These are phyloP conservation scores for Actinomortierella ambigua DNA, from an alignment of 371 early-diverging fungal species.

Conservation along the genomic window DNA sequence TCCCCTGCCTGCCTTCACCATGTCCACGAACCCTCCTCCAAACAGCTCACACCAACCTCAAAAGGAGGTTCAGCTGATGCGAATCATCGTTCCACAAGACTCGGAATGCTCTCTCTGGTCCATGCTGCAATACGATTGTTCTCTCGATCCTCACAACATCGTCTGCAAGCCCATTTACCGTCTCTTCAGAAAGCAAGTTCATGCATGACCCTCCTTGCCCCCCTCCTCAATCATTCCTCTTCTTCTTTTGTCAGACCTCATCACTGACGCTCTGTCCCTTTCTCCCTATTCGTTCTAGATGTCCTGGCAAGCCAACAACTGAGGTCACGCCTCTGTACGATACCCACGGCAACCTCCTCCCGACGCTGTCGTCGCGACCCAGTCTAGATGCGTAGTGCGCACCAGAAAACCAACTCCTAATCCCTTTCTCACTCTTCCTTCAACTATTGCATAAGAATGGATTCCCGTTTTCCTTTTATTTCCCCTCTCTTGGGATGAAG, in stretches of 20 bases:
- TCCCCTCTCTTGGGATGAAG: no score
- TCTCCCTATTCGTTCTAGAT: conserved; percentile 12
- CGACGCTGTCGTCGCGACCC: no score
- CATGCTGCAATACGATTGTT: conserved; percentile 42
- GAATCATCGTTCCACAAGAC: background rate
- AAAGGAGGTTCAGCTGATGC: no score
- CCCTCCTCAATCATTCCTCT: background rate
- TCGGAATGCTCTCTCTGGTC: conserved; percentile 40
- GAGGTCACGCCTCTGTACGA: conserved; percentile 42
- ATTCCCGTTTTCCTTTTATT: no score
- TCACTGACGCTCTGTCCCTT: background rate
- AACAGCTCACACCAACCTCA: no score
- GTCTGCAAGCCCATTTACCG: conserved; percentile 41
- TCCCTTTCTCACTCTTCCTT: no score
- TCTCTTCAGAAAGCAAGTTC: conserved; percentile 24
- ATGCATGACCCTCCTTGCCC: background rate
- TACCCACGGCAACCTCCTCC: conserved; percentile 27
- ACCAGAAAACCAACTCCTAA: no score
- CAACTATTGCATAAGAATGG: no score
- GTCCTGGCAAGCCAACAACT: conserved; percentile 36
- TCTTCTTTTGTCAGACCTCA: background rate
- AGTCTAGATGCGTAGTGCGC: no score
- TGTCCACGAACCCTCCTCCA: no score
- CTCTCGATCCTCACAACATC: conserved; percentile 30
- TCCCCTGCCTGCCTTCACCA: no score